Conservation (phyloP, 352 stramenopile genomes). For the Globisporangium ultimum region DNA sequence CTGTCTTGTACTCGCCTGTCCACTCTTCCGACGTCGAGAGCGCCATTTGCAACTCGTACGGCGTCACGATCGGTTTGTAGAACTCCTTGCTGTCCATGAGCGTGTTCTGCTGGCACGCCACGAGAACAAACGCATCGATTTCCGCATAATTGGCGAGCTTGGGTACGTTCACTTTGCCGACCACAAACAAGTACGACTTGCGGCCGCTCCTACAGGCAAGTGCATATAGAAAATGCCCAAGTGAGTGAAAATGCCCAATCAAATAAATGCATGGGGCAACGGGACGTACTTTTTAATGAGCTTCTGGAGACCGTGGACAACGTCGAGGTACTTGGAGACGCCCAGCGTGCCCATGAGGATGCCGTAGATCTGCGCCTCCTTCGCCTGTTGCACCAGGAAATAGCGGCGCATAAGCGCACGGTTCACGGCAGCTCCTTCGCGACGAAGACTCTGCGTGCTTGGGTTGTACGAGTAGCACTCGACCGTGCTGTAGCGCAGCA, state of each 20-base stretch:
- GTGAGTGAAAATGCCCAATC: neutral
- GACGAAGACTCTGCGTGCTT: slow-evolving; percentile 29
- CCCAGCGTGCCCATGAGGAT: slow-evolving; percentile 96
- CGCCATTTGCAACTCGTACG: slow-evolving; percentile 93
- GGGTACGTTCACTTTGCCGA: slow-evolving; percentile 96
- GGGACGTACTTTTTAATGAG: slow-evolving; percentile 81
- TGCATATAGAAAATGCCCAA: neutral
- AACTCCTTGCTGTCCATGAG: slow-evolving; percentile 92
- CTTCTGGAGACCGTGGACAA: slow-evolving; percentile 86
- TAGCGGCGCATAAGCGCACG: slow-evolving; percentile 65
- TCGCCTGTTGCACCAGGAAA: slow-evolving; percentile 91
- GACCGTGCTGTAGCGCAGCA: slow-evolving; percentile 70
- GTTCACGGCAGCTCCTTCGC: slow-evolving; percentile 65
- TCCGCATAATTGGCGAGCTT: slow-evolving; percentile 98
- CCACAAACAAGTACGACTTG: slow-evolving; percentile 95
- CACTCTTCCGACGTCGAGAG: slow-evolving; percentile 86
- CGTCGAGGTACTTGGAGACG: slow-evolving; percentile 89
- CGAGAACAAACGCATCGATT: slow-evolving; percentile 96
- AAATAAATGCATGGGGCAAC: neutral
- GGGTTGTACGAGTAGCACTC: slow-evolving; percentile 78
- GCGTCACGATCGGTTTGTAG: slow-evolving; percentile 92
- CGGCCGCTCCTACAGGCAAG: slow-evolving; percentile 70
- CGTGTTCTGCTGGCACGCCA: slow-evolving; percentile 95
- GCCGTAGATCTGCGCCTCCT: slow-evolving; percentile 93
- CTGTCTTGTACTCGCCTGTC: slow-evolving; percentile 81